These are phyloP conservation scores for Mimosa pudica DNA, from an alignment of 306 rosid genomes.

Conservation along the genomic window DNA sequence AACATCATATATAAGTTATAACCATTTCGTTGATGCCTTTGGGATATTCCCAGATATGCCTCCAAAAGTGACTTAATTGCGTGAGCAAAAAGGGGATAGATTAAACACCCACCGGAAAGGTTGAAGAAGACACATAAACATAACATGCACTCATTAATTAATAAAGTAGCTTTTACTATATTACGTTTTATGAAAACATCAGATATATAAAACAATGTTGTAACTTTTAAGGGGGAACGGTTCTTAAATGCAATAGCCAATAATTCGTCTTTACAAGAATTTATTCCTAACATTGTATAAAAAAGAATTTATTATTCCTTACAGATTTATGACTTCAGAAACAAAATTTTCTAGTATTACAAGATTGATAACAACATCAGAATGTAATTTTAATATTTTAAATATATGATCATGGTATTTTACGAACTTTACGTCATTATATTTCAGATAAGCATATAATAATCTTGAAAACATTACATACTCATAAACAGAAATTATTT, in stretches of 20 bases:
- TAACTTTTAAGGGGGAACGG: not conserved
- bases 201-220: not conserved
- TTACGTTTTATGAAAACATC: not conserved
- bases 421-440: not conserved
- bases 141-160: not conserved
- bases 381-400: no score
- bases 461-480: not conserved
- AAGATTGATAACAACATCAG: not conserved
- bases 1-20: not conserved
- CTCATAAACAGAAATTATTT: not conserved
- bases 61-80: not conserved
- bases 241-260: not conserved
- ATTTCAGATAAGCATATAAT: no score
- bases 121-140: not conserved
- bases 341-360: no score
- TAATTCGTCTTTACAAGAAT: not conserved
- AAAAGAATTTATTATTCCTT: no score
- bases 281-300: no score
- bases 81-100: not conserved
- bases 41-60: conserved; percentile 20
- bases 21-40: not conserved
- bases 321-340: no score
- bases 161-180: not conserved
- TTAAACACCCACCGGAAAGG: not conserved
- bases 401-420: not conserved